phyloP scores from a whole-genome alignment of 2,329 filamentous ascomycete species.

The Alternaria ventricosa region DNA sequence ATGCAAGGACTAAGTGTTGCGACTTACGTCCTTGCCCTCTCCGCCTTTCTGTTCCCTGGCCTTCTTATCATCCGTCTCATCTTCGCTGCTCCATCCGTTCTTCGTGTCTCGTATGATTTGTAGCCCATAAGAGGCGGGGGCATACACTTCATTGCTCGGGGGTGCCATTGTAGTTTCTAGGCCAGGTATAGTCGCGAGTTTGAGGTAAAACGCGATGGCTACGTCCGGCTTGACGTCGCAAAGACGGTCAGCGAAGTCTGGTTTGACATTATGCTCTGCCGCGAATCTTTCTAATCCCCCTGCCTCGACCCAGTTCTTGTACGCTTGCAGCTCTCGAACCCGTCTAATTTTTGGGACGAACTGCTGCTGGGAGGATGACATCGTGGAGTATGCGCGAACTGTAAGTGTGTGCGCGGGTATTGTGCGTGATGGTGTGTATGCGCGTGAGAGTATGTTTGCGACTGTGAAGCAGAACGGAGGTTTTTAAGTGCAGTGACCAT shows the following conservation, averaged over 20 bases:
- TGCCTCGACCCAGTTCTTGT: not conserved
- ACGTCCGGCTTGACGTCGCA: not conserved
- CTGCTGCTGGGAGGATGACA: not conserved
- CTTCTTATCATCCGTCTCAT: not conserved
- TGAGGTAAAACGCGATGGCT: not conserved
- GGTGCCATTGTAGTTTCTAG: not conserved
- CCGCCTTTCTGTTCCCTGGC: not conserved
- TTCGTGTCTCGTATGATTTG: not conserved
- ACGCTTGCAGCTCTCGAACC: not conserved
- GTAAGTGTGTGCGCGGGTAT: not conserved
- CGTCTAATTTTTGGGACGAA: not conserved
- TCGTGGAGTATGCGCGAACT: not conserved
- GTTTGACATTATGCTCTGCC: not conserved
- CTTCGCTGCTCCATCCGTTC: not conserved
- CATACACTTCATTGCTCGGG: not conserved
- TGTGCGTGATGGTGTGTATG: not conserved
- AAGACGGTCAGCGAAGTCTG: not conserved
- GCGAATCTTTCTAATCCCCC: not conserved
- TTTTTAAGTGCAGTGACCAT: not conserved
- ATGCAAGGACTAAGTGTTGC: not conserved
- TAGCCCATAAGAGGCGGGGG: not conserved
- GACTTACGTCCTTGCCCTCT: not conserved
- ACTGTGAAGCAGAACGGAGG: not conserved
- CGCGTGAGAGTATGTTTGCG: not conserved
- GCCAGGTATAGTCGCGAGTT: not conserved